Percentiles rank a stretch among this genome's conserved stretches.
These are phyloP conservation scores for Saccharomyces hybrid DNA, from an alignment of 1,139 yeast genomes.

Conservation along the genomic window DNA sequence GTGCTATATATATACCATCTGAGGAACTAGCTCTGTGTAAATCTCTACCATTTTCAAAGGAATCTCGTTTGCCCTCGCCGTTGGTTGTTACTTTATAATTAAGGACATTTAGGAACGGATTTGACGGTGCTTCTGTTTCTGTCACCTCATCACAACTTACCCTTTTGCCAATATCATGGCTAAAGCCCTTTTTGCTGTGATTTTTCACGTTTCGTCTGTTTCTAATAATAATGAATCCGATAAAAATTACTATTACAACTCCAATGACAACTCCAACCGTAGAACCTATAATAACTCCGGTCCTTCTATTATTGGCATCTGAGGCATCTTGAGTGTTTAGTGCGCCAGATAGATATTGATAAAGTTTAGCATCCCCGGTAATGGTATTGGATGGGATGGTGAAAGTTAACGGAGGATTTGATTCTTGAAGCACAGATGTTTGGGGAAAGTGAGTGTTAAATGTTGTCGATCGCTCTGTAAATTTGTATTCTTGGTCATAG, in stretches of 20 bases:
- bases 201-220: neutral
- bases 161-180: conserved; percentile 1
- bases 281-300: conserved; percentile 8
- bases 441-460: conserved; percentile 7
- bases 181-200: conserved; percentile 1
- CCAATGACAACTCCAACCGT: conserved; percentile 4
- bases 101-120: conserved; percentile 10
- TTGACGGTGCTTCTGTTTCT: neutral
- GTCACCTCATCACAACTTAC: neutral
- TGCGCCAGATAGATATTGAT: conserved; percentile 7
- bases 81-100: conserved; percentile 4
- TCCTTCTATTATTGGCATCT: conserved; percentile 1
- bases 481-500: conserved; percentile 6
- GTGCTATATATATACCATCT: neutral
- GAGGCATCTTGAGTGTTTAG: conserved; percentile 1
- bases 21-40: neutral
- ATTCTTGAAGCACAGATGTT: neutral
- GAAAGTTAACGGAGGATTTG: conserved; percentile 2
- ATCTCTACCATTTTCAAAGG: neutral
- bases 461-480: conserved; percentile 8
- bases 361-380: conserved; percentile 6
- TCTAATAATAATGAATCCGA: conserved; percentile 1
- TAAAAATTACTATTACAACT: conserved; percentile 2
- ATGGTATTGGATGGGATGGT: conserved; percentile 1
- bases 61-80: neutral